Evolutionary conservation across 225 moss, liverwort and hornwort species (phyloP), one percentile per base, ranked within the genome.

Genomic region (Bryoerythrophyllum caledonicum): DNA sequence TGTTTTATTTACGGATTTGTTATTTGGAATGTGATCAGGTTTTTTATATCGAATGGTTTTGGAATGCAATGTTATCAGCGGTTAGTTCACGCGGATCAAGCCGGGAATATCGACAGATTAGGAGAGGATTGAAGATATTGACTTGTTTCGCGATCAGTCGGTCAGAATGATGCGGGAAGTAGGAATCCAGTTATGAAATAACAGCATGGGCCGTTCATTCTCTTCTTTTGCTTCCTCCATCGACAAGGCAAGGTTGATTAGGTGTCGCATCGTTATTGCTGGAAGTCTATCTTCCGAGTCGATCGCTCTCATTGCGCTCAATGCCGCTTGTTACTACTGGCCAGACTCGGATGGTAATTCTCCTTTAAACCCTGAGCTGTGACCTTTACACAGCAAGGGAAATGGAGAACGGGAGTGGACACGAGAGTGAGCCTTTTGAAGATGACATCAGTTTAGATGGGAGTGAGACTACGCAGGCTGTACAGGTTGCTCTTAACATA

Each of bases 401-500:
- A 79, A 87, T 87, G 87, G 84, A 82, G 79, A 84, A 79, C 68
- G 87, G 54, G 67, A 81, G 76, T 67, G 81, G 74, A 37, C 70
- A 76, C 35, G 87, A 82, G 59, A 79, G 63, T 74, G 82, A 74
- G 60, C 41, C 71, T 19, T 71, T 74, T 32, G 84, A 84, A 65
- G 82, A 76, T 16, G 87, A 80, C 44, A 51, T 5, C 37, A 64
- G 58, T 52, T 17, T 65, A 58, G 55, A 61, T 65, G 95, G 93
- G 65, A 86, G 79, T 76, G 91, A 95, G 63, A 73, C 86, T 41
- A 93, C 91, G 19, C 87, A 93, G 72, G 95, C 95, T 51, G 93
- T 95, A 41, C 90, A 95, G 74, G 95, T 95, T 41, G 93, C 93
- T 66, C 34, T 95, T 24, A 91, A 93, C 35, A 85, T 95, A 73